Percentiles rank a stretch among this genome's conserved stretches.
Evolutionary conservation across 78 protist species (phyloP).

Genomic region (Tieghemostelium lacteum): DNA sequence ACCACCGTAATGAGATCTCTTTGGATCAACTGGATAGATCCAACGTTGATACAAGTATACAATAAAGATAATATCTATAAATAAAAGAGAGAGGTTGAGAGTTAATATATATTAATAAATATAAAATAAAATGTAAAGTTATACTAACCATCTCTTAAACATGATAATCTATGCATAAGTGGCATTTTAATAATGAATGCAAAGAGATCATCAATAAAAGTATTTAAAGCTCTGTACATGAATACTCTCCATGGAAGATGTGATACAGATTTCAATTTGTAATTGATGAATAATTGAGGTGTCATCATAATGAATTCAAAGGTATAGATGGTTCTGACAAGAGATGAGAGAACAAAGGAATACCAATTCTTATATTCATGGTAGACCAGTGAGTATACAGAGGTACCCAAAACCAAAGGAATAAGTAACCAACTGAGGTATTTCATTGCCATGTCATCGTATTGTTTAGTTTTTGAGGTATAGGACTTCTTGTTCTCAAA

Average conservation of each 20-base stretch:
- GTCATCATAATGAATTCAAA: constrained; percentile 95
- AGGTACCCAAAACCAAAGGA: constrained; percentile 88
- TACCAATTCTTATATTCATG: constrained; percentile 89
- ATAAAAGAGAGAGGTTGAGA: background rate
- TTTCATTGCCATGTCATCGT: constrained; percentile 91
- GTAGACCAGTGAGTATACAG: constrained; percentile 92
- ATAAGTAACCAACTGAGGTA: constrained; percentile 82
- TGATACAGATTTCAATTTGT: constrained; percentile 94
- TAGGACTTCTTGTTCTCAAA: constrained; percentile 55
- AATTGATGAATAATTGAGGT: constrained; percentile 98
- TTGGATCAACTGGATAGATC: constrained; percentile 94
- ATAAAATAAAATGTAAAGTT: background rate
- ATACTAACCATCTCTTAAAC: constrained; percentile 97
- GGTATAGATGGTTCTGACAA: constrained; percentile 81
- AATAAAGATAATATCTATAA: constrained; percentile 93
- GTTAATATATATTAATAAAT: background rate
- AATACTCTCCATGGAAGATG: constrained; percentile 96
- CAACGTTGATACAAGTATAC: constrained; percentile 94
- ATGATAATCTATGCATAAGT: constrained; percentile 93
- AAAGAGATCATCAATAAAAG: constrained; percentile 98
- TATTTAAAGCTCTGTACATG: constrained; percentile 96
- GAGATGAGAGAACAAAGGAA: constrained; percentile 54
- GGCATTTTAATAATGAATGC: constrained; percentile 98
- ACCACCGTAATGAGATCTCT: constrained; percentile 67
- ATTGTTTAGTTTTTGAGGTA: constrained; percentile 75